Percentiles rank a stretch among this genome's conserved stretches.
Evolutionary conservation across 768 basidiomycete genomes (phyloP).

Genomic region (Krasilnikovozyma curviuscula): DNA sequence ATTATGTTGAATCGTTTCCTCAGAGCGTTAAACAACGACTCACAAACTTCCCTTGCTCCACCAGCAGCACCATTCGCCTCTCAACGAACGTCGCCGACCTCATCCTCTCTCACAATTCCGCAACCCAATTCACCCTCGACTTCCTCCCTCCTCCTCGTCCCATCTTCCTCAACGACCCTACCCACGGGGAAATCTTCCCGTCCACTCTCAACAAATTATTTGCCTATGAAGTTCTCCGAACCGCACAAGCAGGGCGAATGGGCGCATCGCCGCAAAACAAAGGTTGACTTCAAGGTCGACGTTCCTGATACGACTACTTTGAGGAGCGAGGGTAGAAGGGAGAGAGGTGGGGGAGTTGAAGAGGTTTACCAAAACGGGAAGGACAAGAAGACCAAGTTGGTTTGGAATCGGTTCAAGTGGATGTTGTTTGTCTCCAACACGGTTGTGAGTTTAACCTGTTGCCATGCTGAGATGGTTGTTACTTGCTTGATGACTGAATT

Average conservation of each 20-base stretch:
- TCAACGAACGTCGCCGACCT: too few species aligned
- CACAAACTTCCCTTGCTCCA: too few species aligned
- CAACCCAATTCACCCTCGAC: too few species aligned
- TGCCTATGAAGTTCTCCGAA: conserved; percentile 53
- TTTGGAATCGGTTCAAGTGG: conserved; percentile 80
- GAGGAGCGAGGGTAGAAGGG: conserved; percentile 27
- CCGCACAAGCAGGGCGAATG: conserved; percentile 30
- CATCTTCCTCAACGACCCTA: too few species aligned
- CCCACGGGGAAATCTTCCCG: too few species aligned
- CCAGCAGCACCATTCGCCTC: too few species aligned
- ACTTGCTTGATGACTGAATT: not conserved
- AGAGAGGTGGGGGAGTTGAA: not conserved
- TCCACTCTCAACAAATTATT: conserved; percentile 47
- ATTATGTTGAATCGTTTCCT: too few species aligned
- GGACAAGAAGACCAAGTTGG: conserved; percentile 30
- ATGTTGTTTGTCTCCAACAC: conserved; percentile 46
- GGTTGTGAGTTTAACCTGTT: conserved; percentile 28
- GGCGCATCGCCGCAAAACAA: conserved; percentile 29
- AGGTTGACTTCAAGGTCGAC: conserved; percentile 31
- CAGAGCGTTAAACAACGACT: too few species aligned
- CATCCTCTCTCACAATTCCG: too few species aligned
- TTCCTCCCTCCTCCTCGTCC: too few species aligned
- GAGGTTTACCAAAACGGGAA: conserved; percentile 3
- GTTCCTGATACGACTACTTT: conserved; percentile 18
- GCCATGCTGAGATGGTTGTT: too few species aligned